These are phyloP conservation scores for Lizanozyma gosingica DNA, from an alignment of 1,139 yeast genomes.

Conservation along the genomic window DNA sequence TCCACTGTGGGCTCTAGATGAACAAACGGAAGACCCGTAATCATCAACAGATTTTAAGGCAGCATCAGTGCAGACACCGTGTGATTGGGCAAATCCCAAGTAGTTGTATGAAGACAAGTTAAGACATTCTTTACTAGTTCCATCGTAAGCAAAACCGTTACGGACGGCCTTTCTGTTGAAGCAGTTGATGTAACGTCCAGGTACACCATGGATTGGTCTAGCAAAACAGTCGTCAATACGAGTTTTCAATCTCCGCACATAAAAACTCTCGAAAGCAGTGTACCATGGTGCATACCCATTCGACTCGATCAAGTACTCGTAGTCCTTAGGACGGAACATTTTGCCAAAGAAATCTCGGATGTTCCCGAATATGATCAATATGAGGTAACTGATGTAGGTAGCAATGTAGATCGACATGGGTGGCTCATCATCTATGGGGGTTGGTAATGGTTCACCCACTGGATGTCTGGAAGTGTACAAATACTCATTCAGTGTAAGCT, in stretches of 20 bases:
- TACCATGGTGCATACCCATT: conserved; percentile 97
- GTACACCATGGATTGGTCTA: conserved; percentile 93
- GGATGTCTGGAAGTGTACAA: conserved; percentile 45
- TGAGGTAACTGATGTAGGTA: conserved; percentile 77
- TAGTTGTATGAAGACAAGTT: conserved; percentile 89
- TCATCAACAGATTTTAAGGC: conserved; percentile 55
- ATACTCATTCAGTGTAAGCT: conserved; percentile 47
- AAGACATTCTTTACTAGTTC: conserved; percentile 66
- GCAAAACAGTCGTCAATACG: conserved; percentile 94
- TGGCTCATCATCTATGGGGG: conserved; percentile 74
- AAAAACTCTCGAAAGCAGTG: conserved; percentile 88
- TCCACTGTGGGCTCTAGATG: conserved; percentile 69
- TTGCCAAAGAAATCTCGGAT: conserved; percentile 82
- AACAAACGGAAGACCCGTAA: conserved; percentile 73
- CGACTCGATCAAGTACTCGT: conserved; percentile 59
- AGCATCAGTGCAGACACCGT: conserved; percentile 81
- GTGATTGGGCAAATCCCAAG: conserved; percentile 93
- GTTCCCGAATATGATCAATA: conserved; percentile 82
- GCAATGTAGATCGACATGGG: conserved; percentile 70
- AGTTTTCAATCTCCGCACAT: conserved; percentile 81
- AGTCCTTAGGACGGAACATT: conserved; percentile 55
- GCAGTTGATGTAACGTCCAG: conserved; percentile 83
- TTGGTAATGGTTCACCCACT: conserved; percentile 45
- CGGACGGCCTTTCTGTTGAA: conserved; percentile 66
- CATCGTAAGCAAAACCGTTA: conserved; percentile 52